phyloP scores from a whole-genome alignment of 2,329 filamentous ascomycete species.

The Hypoxylon rubiginosum region DNA sequence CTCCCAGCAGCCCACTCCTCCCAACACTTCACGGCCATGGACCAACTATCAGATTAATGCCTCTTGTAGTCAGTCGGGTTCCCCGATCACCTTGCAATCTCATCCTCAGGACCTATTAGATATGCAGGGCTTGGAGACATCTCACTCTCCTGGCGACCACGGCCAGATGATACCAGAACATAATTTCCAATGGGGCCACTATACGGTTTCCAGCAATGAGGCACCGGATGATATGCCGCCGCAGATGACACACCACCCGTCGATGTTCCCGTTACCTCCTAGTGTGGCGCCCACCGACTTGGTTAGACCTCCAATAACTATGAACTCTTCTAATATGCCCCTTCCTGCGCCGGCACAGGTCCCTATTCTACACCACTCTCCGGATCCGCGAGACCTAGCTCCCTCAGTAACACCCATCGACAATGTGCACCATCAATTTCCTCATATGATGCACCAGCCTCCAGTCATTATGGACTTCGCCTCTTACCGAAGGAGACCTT shows the following conservation, averaged over 20 bases:
- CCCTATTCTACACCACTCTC: conserved; percentile 42
- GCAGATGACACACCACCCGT: conserved; percentile 47
- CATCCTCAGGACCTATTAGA: conserved; percentile 56
- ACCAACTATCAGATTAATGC: conserved; percentile 58
- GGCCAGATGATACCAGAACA: conserved; percentile 52
- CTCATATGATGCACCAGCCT: conserved; percentile 30
- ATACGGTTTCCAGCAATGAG: conserved; percentile 53
- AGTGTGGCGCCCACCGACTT: conserved; percentile 46
- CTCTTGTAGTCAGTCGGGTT: conserved; percentile 58
- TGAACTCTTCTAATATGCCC: conserved; percentile 39
- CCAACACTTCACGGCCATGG: conserved; percentile 63
- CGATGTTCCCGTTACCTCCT: conserved; percentile 39
- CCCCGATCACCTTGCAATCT: conserved; percentile 61
- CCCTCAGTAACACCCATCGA: conserved; percentile 40
- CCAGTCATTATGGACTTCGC: conserved; percentile 32
- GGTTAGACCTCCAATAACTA: conserved; percentile 34
- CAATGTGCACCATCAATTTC: conserved; percentile 37
- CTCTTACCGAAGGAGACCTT: conserved; percentile 37
- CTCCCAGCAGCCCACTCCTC: conserved; percentile 63
- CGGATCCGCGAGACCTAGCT: conserved; percentile 40
- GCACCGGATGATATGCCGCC: conserved; percentile 48
- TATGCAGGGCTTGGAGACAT: conserved; percentile 56
- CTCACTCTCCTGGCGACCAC: conserved; percentile 47
- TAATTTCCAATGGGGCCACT: conserved; percentile 55
- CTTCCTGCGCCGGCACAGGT: conserved; percentile 44